Percentiles rank a stretch among this genome's conserved stretches.
Conservation (phyloP, 805 yeast species). For the Yamadazyma sp. region DNA sequence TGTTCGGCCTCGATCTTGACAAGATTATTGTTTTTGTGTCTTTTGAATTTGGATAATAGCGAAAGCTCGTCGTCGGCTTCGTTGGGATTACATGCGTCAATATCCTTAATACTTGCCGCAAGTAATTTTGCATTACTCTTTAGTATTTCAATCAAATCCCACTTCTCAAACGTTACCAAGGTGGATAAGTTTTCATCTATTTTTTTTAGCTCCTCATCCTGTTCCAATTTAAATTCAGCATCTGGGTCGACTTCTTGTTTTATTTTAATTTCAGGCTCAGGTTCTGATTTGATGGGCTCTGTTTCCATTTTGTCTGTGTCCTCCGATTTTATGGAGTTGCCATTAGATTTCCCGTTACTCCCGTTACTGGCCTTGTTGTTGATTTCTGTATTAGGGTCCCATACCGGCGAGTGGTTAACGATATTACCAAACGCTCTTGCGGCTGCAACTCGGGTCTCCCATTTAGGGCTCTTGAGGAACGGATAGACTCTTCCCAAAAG, state of each 20-base stretch:
- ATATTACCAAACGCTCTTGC: conserved; percentile 95
- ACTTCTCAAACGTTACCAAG: conserved; percentile 48
- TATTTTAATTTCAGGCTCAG: conserved; percentile 4
- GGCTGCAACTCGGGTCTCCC: conserved; percentile 97
- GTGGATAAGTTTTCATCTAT: conserved; percentile 40
- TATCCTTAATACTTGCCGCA: conserved; percentile 42
- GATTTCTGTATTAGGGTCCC: conserved; percentile 75
- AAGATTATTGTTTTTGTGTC: conserved; percentile 44
- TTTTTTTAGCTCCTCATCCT: conserved; percentile 43
- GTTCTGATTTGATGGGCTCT: neutral
- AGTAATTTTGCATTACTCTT: conserved; percentile 55
- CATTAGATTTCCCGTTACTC: neutral
- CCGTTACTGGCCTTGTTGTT: conserved; percentile 13
- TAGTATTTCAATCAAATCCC: conserved; percentile 50
- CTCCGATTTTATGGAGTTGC: conserved; percentile 18
- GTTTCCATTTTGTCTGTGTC: too few relatives aligned
- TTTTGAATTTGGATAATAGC: conserved; percentile 47
- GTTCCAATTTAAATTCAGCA: conserved; percentile 34
- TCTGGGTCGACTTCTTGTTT: conserved; percentile 20
- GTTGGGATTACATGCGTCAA: conserved; percentile 12
- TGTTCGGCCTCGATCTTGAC: conserved; percentile 15
- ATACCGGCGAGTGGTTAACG: conserved; percentile 67
- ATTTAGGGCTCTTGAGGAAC: conserved; percentile 72
- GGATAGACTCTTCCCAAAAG: conserved; percentile 89
- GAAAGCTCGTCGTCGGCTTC: conserved; percentile 22